Evolutionary conservation across 2,329 filamentous ascomycete species (phyloP), one percentile per base, ranked within the genome.

Genomic region (Penicillium paneum): DNA sequence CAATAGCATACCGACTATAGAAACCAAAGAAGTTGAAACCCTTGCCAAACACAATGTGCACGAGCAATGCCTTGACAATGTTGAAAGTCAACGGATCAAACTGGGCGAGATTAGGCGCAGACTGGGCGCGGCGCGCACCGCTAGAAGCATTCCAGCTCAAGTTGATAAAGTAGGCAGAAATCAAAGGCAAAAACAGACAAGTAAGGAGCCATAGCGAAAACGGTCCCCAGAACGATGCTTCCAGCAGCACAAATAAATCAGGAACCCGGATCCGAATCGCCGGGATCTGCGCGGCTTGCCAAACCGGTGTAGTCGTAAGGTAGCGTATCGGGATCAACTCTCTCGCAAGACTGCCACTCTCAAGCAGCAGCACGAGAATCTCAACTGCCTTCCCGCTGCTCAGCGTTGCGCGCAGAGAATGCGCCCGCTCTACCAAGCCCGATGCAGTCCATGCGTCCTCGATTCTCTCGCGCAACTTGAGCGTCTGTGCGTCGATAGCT

Each of bases 1-100:
- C 64, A 24, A 78, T 64, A 7, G 73, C 69, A 45, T 61, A 63
- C 24, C 61, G 55, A 58, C 67, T 71, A 60, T 69, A 77, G 10
- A 75, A 26, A 17, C 70, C 66, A 61, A 67, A 72, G 54, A 76
- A 72, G 26, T 63, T 68, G 59, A 75, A 74, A 19, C 69, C 65
- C 8, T 71, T 84, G 10, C 81, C 83, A 69, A 92, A 96, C 17
- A 96, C 86, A 32, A 93, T 81, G 72, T 89, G 96, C 8, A 89
- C 86, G 55, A 92, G 74, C 51, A 97, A 71, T 0, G 88, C 92
- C 78, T 96, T 96, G 64, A 84, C 84, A 54, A 97, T 86, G 77
- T 92, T 96, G 76, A 95, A 99, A 21, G 87, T 89, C 68, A 97
- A 77, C 4, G 92, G 92, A 71, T 99, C 94, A 60, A 93, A 85